Percentiles rank a stretch among this genome's conserved stretches.
These are phyloP conservation scores for Verticillium klebahnii DNA, from an alignment of 2,329 filamentous ascomycete genomes.

Conservation along the genomic window DNA sequence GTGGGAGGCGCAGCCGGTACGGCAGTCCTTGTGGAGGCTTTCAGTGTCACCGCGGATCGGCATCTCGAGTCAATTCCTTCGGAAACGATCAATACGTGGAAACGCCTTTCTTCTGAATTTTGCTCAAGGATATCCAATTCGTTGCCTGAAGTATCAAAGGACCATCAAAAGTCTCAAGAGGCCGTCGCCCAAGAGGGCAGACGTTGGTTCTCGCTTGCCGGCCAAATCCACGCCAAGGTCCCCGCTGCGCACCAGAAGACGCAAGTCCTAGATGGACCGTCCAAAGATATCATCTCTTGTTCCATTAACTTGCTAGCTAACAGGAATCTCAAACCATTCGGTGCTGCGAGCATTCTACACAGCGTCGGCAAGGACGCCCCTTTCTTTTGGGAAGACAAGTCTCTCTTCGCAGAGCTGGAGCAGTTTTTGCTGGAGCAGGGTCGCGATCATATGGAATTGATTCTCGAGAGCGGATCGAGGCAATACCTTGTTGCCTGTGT, in stretches of 20 bases:
- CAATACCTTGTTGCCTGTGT: constrained; percentile 63
- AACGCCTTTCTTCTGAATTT: constrained; percentile 55
- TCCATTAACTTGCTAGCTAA: constrained; percentile 38
- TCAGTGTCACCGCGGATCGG: constrained; percentile 36
- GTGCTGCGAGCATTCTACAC: constrained; percentile 43
- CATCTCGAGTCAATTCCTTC: constrained; percentile 36
- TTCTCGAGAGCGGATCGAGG: constrained; percentile 67
- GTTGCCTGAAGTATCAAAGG: constrained; percentile 75
- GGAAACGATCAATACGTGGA: constrained; percentile 57
- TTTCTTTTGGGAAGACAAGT: constrained; percentile 32
- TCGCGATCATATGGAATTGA: constrained; percentile 46
- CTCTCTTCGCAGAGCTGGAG: constrained; percentile 29
- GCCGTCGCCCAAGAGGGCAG: constrained; percentile 60
- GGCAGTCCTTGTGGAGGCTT: constrained; percentile 41
- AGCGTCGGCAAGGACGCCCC: constrained; percentile 22
- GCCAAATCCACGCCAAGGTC: constrained; percentile 34
- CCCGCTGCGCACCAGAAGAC: constrained; percentile 20
- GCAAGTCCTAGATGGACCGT: constrained; percentile 24
- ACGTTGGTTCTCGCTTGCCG: constrained; percentile 61
- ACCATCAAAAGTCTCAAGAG: constrained; percentile 68
- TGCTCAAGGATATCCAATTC: constrained; percentile 66
- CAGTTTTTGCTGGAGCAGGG: constrained; percentile 45
- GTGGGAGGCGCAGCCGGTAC: constrained; percentile 22
- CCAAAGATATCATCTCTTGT: constrained; percentile 11
- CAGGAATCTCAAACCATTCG: constrained; percentile 54